Evolutionary conservation across 140 eudicot species (phyloP), one percentile per base, ranked within the genome.

Genomic region (Ambrosia hybrid): DNA sequence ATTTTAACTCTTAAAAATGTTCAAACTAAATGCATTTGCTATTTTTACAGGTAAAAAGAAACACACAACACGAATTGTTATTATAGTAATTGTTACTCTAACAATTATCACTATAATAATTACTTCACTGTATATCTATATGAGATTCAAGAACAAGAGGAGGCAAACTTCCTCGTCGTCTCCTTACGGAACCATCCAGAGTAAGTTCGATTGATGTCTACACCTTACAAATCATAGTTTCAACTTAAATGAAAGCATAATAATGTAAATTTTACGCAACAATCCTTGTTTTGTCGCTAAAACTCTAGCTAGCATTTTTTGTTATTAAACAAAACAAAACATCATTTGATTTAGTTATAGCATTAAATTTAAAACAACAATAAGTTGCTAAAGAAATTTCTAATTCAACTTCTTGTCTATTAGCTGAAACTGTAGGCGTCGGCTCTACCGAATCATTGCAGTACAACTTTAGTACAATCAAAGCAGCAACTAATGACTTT

Each of bases 401-500:
- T 61, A 61, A 61, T 17, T 61, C 2, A 11, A 11, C 17, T 33
- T 12, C 36, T 17, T 4, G 3, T 34, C 46, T 14, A n/a, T 6
- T 62, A 37, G 68, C 26, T 37, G 68, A 62, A 37, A 36, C 68
- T 4, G 5, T 62, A 2, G 68, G n/a, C 13, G n/a, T 36, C n/a
- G 13, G 2, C 68, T 3, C 30, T 2, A n/a, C 1, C 5, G 68
- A 62, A 62, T n/a, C 68, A 62, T 14, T 62, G 3, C 68, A 62
- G 0, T 62, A 62, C 51, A 38, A n/a, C 51, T 62, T 62, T n/a
- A 62, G 49, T 37, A 37, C 68, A 37, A 62, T 62, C 48, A 62
- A 62, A 62, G 13, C 11, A 36, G 68, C 68, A 36, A 62, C 68
- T 62, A 62, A 62, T 62, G 48, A 62, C 6, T 62, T 62, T 37